phyloP scores from a whole-genome alignment of 1,284 basidiomycete species.

The Gomphus sp. region DNA sequence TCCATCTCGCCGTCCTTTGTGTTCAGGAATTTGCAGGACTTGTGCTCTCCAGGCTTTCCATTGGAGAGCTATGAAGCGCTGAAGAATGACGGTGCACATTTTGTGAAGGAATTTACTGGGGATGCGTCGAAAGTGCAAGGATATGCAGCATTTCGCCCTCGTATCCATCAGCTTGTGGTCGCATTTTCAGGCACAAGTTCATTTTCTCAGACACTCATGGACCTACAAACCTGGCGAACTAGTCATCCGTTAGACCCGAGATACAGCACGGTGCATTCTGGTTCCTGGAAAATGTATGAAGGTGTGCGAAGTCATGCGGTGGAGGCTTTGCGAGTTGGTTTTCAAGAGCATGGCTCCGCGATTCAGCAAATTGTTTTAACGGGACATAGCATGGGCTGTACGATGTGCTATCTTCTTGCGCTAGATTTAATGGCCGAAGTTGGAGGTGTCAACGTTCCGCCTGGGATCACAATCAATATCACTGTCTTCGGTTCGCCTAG shows the following conservation, averaged over 20 bases:
- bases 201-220: conserved; percentile 32
- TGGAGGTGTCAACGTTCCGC: conserved; percentile 16
- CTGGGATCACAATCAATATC: conserved; percentile 25
- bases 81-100: conserved; percentile 17
- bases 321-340: conserved; percentile 22
- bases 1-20: conserved; percentile 27
- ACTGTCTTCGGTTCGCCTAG: conserved; percentile 42
- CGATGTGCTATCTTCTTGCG: conserved; percentile 36
- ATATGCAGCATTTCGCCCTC: conserved; percentile 32
- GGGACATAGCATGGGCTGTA: conserved; percentile 44
- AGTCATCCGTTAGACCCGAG: conserved; percentile 26
- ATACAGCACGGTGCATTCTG: conserved; percentile 32
- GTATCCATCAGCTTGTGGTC: conserved; percentile 34
- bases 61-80: conserved; percentile 37
- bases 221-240: conserved; percentile 29
- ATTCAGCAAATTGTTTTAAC: conserved; percentile 36
- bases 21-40: conserved; percentile 28
- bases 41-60: conserved; percentile 34
- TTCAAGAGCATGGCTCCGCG: conserved; percentile 20
- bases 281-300: conserved; percentile 43
- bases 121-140: conserved; percentile 31
- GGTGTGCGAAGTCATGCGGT: conserved; percentile 28
- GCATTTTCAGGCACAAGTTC: conserved; percentile 38
- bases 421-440: conserved; percentile 32
- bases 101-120: conserved; percentile 31